phyloP scores from a whole-genome alignment of 805 yeast genomes.

The Tetrapisispora pingtungensis region DNA sequence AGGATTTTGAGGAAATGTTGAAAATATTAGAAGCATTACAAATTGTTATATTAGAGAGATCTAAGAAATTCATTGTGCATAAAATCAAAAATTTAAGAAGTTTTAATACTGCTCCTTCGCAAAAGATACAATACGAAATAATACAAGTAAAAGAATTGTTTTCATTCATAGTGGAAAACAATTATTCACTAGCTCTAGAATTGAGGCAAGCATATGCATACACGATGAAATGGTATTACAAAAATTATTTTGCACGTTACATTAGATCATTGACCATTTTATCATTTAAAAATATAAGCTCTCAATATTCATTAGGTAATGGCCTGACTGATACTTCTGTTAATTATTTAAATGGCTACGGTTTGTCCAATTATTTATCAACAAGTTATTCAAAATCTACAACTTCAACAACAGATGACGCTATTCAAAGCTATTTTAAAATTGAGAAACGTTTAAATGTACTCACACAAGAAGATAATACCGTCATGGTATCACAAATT shows the following conservation, averaged over 20 bases:
- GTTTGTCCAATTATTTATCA: constrained; percentile 22
- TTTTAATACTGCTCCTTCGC: constrained; percentile 57
- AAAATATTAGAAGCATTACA: constrained; percentile 39
- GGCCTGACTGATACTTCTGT: constrained; percentile 21
- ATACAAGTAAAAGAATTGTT: constrained; percentile 53
- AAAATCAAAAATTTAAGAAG: constrained; percentile 59
- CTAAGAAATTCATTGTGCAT: constrained; percentile 55
- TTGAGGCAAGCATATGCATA: constrained; percentile 69
- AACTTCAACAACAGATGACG: constrained; percentile 14
- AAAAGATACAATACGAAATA: constrained; percentile 58
- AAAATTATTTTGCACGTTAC: constrained; percentile 67
- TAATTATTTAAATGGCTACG: constrained; percentile 15
- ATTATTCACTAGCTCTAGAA: constrained; percentile 58
- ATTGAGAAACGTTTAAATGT: constrained; percentile 53
- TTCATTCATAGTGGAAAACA: constrained; percentile 43
- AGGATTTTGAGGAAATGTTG: constrained; percentile 18
- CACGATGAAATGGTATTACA: constrained; percentile 92
- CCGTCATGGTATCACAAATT: constrained; percentile 71
- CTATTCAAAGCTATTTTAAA: constrained; percentile 44
- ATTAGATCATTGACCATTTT: constrained; percentile 60
- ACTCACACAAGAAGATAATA: constrained; percentile 42
- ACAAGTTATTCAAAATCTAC: constrained; percentile 9
- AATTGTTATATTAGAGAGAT: constrained; percentile 60
- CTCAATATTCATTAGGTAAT: constrained; percentile 45
- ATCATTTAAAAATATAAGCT: constrained; percentile 45